phyloP scores from a whole-genome alignment of 208 protist genomes.

The Crithidia brevicula region DNA sequence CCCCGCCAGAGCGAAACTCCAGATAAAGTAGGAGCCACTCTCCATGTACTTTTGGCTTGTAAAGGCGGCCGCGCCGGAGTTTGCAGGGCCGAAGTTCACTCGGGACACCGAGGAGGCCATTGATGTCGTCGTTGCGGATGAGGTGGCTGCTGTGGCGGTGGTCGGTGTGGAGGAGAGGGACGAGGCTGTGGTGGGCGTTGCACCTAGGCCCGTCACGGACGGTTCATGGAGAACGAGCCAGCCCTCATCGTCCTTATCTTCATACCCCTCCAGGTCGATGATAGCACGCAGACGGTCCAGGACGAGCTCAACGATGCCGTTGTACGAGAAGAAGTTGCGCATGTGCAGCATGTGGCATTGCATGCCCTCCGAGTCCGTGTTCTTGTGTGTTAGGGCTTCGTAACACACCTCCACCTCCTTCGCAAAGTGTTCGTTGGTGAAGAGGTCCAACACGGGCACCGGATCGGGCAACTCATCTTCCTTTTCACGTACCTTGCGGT shows the following conservation, averaged over 20 bases:
- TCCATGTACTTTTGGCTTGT: constrained; percentile 22
- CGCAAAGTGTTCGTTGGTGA: background rate
- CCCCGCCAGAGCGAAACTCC: constrained; percentile 39
- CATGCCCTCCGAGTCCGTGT: constrained; percentile 26
- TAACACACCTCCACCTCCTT: constrained; percentile 11
- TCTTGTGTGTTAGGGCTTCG: constrained; percentile 10
- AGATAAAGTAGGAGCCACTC: constrained; percentile 54
- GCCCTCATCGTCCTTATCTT: constrained; percentile 38
- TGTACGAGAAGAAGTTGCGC: constrained; percentile 24
- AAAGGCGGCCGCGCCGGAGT: constrained; percentile 5
- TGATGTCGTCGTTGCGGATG: no score
- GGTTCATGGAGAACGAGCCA: constrained; percentile 36
- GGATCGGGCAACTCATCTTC: background rate
- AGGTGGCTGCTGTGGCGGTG: background rate
- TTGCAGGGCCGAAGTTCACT: background rate
- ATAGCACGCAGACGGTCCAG: constrained; percentile 21
- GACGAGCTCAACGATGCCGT: constrained; percentile 23
- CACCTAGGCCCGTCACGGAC: background rate
- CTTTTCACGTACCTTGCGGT: constrained; percentile 1
- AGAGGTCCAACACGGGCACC: constrained; percentile 13
- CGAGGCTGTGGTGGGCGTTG: background rate
- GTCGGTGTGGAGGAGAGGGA: constrained; percentile 1
- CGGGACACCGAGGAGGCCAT: background rate
- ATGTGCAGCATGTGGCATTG: constrained; percentile 18
- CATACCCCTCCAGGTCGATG: constrained; percentile 20